A percentile compares a stretch with the other conserved stretches of the same genome.
These are phyloP conservation scores for Hypholoma sublateritium DNA, from an alignment of 768 basidiomycete genomes.

Conservation along the genomic window DNA sequence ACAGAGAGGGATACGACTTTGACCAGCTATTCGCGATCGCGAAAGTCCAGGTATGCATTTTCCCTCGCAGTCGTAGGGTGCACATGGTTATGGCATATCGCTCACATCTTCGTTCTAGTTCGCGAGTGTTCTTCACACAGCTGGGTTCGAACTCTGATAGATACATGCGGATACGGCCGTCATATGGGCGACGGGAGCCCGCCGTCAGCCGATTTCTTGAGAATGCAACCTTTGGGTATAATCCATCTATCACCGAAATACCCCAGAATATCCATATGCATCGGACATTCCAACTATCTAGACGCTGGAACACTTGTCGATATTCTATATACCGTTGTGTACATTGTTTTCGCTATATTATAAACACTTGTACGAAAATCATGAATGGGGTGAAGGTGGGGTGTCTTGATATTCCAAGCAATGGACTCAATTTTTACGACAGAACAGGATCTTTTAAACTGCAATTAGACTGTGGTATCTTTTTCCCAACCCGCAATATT, in stretches of 20 bases:
- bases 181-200: neutral
- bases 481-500: too few relatives aligned
- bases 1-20: constrained; percentile 80
- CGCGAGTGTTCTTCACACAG: constrained; percentile 67
- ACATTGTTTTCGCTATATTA: neutral
- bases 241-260: neutral
- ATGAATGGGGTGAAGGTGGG: neutral
- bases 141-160: constrained; percentile 51
- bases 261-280: neutral
- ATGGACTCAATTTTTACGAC: too few relatives aligned
- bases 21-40: constrained; percentile 81
- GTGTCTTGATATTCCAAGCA: too few relatives aligned
- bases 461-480: too few relatives aligned
- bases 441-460: too few relatives aligned
- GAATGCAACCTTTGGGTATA: neutral
- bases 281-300: too few relatives aligned
- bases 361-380: neutral
- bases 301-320: neutral
- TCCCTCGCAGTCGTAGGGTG: neutral
- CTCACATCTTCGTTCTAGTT: constrained; percentile 39
- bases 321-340: neutral
- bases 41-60: constrained; percentile 73
- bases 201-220: neutral
- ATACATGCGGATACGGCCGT: neutral
- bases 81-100: neutral